Evolutionary conservation across 441 rosid species (phyloP).

Genomic region (Jatropha podagrica): DNA sequence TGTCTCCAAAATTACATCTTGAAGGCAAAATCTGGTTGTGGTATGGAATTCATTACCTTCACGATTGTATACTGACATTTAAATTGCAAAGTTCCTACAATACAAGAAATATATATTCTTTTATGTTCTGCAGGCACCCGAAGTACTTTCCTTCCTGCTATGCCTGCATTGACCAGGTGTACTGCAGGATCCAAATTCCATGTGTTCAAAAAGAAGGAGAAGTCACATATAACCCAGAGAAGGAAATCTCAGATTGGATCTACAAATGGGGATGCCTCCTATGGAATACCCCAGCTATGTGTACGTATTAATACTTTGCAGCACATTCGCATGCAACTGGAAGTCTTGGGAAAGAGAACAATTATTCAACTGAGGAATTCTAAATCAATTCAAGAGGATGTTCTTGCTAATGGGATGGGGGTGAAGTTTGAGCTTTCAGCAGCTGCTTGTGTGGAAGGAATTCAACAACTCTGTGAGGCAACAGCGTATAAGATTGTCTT

Average conservation of each 20-base stretch:
- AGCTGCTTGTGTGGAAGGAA: conserved; percentile 77
- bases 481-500: conserved; percentile 78
- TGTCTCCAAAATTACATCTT: conserved; percentile 72
- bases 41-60: conserved; percentile 36
- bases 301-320: conserved; percentile 84
- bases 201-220: conserved; percentile 44
- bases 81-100: conserved; percentile 25
- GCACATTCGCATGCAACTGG: conserved; percentile 69
- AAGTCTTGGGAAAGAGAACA: conserved; percentile 70
- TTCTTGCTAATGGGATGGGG: conserved; percentile 57
- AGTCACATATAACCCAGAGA: conserved; percentile 54
- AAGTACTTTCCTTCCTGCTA: conserved; percentile 65
- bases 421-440: conserved; percentile 84
- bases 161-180: conserved; percentile 94
- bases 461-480: conserved; percentile 85
- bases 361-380: conserved; percentile 78
- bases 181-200: conserved; percentile 72
- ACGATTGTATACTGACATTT: not conserved
- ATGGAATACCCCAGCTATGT: conserved; percentile 77
- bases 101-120: conserved; percentile 40
- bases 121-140: conserved; percentile 66
- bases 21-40: conserved; percentile 92
- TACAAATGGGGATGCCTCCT: conserved; percentile 55
- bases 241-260: conserved; percentile 49
- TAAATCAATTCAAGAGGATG: conserved; percentile 58